These are phyloP conservation scores for Blastomyces percursus DNA, from an alignment of 2,329 filamentous ascomycete species.

Conservation along the genomic window DNA sequence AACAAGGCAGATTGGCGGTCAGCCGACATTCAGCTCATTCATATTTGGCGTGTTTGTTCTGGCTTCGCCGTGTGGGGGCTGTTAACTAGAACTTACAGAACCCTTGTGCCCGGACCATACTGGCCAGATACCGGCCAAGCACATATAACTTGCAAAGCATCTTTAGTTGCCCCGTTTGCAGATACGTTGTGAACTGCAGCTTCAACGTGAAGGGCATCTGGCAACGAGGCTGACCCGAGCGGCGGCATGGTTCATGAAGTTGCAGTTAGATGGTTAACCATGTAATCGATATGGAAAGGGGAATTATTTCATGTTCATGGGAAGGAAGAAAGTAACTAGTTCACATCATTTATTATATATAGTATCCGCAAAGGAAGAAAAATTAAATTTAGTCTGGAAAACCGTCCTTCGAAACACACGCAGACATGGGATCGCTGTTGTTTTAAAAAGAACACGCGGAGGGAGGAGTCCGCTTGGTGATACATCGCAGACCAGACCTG, in stretches of 20 bases:
- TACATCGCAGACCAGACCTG: not conserved
- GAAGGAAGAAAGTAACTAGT: not conserved
- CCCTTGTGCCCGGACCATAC: conserved; percentile 32
- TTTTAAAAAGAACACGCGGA: not conserved
- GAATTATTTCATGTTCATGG: not conserved
- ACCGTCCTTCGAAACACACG: not conserved
- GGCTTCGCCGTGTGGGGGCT: not conserved
- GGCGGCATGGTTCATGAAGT: conserved; percentile 23
- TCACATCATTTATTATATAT: not conserved
- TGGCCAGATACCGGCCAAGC: conserved; percentile 37
- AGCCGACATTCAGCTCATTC: not conserved
- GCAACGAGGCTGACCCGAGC: conserved; percentile 23
- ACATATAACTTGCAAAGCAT: conserved; percentile 28
- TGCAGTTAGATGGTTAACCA: not conserved
- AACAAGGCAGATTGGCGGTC: not conserved
- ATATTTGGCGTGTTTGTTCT: not conserved
- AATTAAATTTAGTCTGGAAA: not conserved
- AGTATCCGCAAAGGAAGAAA: not conserved
- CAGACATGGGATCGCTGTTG: not conserved
- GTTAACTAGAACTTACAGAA: conserved; percentile 25
- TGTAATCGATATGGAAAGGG: not conserved
- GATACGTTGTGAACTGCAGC: conserved; percentile 7
- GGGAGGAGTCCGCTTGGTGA: not conserved
- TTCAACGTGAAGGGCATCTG: conserved; percentile 14
- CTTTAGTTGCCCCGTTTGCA: conserved; percentile 20